phyloP scores from a whole-genome alignment of 1,139 yeast genomes.

The Blastobotrys ciferrii region DNA sequence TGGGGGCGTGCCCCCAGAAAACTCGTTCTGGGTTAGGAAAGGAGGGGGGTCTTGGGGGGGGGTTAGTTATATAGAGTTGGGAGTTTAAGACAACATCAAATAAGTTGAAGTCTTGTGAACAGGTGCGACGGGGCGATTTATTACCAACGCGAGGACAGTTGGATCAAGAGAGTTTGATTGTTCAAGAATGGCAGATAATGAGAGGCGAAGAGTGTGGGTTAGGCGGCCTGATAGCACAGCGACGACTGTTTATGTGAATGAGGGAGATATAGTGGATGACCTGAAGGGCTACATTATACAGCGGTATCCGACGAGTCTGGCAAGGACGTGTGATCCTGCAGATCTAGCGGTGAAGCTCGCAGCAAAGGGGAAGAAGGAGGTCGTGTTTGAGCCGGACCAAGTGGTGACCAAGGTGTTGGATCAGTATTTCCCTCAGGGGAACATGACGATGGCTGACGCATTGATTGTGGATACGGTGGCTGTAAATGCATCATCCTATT shows the following conservation, averaged over 20 bases:
- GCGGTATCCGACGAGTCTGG: slow-evolving; percentile 71
- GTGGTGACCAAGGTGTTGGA: slow-evolving; percentile 60
- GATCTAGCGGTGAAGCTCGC: slow-evolving; percentile 44
- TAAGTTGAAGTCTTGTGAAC: too few relatives aligned
- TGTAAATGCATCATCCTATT: not conserved
- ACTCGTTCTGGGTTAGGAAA: too few relatives aligned
- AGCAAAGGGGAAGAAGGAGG: slow-evolving; percentile 9
- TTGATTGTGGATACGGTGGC: slow-evolving; percentile 43
- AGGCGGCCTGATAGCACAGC: slow-evolving; percentile 56
- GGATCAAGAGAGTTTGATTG: too few relatives aligned
- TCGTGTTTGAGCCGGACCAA: slow-evolving; percentile 51
- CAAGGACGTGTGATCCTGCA: slow-evolving; percentile 63
- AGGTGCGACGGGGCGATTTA: too few relatives aligned
- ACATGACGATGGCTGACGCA: slow-evolving; percentile 63
- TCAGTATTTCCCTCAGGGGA: slow-evolving; percentile 61
- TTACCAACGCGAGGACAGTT: too few relatives aligned
- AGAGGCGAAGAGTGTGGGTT: slow-evolving; percentile 59
- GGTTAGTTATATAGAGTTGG: not conserved
- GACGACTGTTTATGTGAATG: slow-evolving; percentile 59
- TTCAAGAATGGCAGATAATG: not conserved
- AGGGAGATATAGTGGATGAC: slow-evolving; percentile 66
- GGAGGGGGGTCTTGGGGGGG: too few relatives aligned
- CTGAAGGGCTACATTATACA: slow-evolving; percentile 57
- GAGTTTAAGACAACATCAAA: not conserved
- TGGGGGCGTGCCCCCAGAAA: too few relatives aligned